Evolutionary conservation across 176 grass and related monocot genomes (phyloP), one percentile per base, ranked within the genome.

Genomic region (Calamus simplicifolius): DNA sequence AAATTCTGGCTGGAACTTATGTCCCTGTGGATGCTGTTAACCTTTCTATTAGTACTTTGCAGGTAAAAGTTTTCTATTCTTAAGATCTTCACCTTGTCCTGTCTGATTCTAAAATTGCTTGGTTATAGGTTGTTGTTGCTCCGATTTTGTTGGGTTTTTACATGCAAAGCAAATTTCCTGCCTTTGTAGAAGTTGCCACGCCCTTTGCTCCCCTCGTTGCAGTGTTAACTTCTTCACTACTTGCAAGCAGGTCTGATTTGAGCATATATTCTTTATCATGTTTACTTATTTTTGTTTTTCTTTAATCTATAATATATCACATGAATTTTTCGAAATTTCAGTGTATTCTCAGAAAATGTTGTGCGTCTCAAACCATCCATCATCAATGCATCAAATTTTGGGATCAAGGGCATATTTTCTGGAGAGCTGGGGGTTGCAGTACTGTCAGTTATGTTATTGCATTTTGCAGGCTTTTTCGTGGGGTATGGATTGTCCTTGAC

Each of bases 271-370:
- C 21, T 23, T 18, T 6, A 5, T 7, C 30, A 35, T 51, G 14
- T 29, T 21, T 73, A 64, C 19, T 14, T 23, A 31, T 51, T 17
- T 64, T 15, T 43, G 16, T 16, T 52, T 29, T 18, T 52, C 2
- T 28, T 14, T 43, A 43, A 43, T 35, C 52, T 16, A 35, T 27
- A 23, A 21, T 48, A 15, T 17, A n/a, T 21, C 30, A 51, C 49
- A 51, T 15, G 6, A 27, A 51, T 49, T 57, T 38, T 64, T 57
- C 21, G 25, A 19, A 78, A 12, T 31, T 26, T 35, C 62, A 88
- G 84, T 70, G 89, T 94, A 54, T 94, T 94, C 75, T 88, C 89
- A 21, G 89, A 94, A 67, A 94, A 87, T 56, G 79, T 94, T 63
- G 80, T 81, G 49, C 67, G 60, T 26, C 55, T 94, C 29, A 84